Evolutionary conservation across 2,329 filamentous ascomycete genomes (phyloP), one percentile per base, ranked within the genome.

Genomic region (Exophiala aquamarina): DNA sequence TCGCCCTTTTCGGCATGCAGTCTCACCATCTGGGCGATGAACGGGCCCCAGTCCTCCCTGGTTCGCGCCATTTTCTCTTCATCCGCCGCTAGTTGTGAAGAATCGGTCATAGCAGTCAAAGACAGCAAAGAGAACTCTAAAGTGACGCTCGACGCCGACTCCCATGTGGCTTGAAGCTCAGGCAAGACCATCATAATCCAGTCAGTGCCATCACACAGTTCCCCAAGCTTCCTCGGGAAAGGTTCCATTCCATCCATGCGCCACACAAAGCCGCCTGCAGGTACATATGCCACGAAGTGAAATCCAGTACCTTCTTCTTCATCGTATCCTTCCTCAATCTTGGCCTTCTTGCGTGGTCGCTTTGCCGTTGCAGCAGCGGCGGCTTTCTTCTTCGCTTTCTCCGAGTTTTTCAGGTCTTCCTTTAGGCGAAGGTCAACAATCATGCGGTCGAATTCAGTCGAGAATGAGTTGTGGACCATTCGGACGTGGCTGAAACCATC

Each of bases 211-310:
- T 39, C 18, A 3, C 29, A 20, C 15, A 55, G 45, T 11, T 28
- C 11, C 84, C 84, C 46, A 90, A 72, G 46, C 75, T 78, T 26
- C 82, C 77, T 3, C 89, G 92, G 54, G 83, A 81, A 33, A 73
- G 73, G 63, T 20, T 91, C 83, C 17, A 96, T 72, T 3, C 92
- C 92, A 66, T 97, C 92, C 4, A 97, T 81, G 64, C 91, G 88
- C 89, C 89, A 96, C 11, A 95, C 79, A 46, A 81, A 73, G 2
- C 81, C 83, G n/a, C 78, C 75, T 11, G 83, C 78, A 2, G 89
- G 88, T 21, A 96, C 83, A 62, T 92, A 95, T 5, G 90, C 91
- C 54, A 95, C 86, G 66, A 93, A 97, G 63, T 97, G 92, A 62
- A 86, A 93, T 0, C 81, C 83, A 10, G 79, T 76, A 13, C 87